Conservation (phyloP, 306 rosid species). For the Hylodesmum podocarpum region DNA sequence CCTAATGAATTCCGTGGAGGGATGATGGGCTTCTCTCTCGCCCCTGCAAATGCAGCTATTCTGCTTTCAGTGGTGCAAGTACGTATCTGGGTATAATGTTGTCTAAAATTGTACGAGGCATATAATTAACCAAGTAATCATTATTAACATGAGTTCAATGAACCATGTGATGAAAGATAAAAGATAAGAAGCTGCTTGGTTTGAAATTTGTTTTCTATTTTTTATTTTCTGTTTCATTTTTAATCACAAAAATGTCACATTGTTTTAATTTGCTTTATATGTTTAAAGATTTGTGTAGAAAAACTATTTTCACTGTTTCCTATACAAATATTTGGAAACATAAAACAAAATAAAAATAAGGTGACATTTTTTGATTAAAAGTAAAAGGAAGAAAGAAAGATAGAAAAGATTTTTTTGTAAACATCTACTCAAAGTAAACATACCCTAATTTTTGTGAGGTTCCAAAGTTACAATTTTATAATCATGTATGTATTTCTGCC, state of each 20-base stretch:
- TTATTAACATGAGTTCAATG: neutral
- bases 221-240: neutral
- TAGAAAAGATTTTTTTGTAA: neutral
- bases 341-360: neutral
- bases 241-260: neutral
- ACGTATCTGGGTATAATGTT: constrained; percentile 30
- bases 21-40: constrained; percentile 83
- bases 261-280: neutral
- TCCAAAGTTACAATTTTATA: constrained; percentile 23
- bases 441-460: neutral
- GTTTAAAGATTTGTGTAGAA: neutral
- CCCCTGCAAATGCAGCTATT: constrained; percentile 77
- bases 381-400: neutral
- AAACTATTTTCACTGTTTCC: neutral
- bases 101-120: constrained; percentile 20
- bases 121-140: constrained; percentile 21
- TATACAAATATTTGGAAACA: neutral
- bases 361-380: neutral
- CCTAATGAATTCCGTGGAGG: constrained; percentile 97
- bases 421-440: neutral
- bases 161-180: neutral
- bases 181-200: neutral
- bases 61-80: constrained; percentile 79
- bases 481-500: neutral
- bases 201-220: neutral